A percentile compares a stretch with the other conserved stretches of the same genome.
These are phyloP conservation scores for Cyberlindnera nakhonratchasimensis DNA, from an alignment of 805 yeast genomes.

Conservation along the genomic window DNA sequence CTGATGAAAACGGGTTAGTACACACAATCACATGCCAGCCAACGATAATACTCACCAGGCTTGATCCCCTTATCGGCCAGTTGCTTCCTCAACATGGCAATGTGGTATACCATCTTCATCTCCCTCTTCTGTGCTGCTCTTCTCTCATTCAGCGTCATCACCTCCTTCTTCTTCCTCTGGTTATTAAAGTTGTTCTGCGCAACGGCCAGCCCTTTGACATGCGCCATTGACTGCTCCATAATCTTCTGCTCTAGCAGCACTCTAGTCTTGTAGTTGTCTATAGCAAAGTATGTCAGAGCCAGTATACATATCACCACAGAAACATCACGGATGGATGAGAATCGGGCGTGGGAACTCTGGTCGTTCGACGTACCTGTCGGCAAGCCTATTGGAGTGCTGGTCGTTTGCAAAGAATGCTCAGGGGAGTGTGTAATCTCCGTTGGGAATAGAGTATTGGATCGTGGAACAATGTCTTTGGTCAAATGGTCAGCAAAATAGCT, in stretches of 20 bases:
- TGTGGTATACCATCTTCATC: conserved; percentile 62
- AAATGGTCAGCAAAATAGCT: conserved; percentile 21
- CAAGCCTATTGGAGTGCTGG: neutral
- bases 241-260: conserved; percentile 33
- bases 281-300: conserved; percentile 45
- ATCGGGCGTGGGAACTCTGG: neutral
- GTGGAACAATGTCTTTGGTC: conserved; percentile 5
- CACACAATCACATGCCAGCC: too few species aligned
- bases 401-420: too few species aligned
- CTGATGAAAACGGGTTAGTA: conserved; percentile 22
- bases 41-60: conserved; percentile 36
- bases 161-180: conserved; percentile 49
- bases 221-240: conserved; percentile 31
- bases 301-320: conserved; percentile 41
- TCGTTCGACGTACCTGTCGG: neutral
- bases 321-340: conserved; percentile 30
- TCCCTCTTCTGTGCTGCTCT: conserved; percentile 44
- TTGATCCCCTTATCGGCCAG: conserved; percentile 50
- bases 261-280: conserved; percentile 47
- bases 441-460: neutral
- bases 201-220: conserved; percentile 32
- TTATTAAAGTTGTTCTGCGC: conserved; percentile 47
- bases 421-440: neutral
- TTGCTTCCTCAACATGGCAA: conserved; percentile 62
- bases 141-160: conserved; percentile 51